phyloP scores from a whole-genome alignment of 2,329 filamentous ascomycete genomes.

The Xylogone sp. region DNA sequence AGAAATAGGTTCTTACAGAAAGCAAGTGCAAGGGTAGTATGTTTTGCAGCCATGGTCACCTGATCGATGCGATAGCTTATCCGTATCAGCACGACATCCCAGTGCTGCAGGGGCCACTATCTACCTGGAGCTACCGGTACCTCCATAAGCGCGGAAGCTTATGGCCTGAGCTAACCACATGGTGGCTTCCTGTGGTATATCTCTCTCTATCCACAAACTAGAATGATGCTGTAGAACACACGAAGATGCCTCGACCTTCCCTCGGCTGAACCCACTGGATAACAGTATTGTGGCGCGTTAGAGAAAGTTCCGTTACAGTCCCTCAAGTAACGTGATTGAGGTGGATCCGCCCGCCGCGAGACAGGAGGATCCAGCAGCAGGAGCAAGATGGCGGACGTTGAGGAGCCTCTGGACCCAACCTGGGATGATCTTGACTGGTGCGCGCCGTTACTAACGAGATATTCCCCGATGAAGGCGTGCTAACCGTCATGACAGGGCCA shows the following conservation, averaged over 20 bases:
- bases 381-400: conserved; percentile 49
- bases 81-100: too few relatives aligned
- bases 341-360: neutral
- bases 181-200: neutral
- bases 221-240: neutral
- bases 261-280: neutral
- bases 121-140: too few relatives aligned
- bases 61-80: too few relatives aligned
- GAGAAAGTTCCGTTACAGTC: neutral
- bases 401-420: conserved; percentile 26
- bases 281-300: neutral
- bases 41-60: too few relatives aligned
- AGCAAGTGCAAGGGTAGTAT: too few relatives aligned
- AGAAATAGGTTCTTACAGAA: too few relatives aligned
- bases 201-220: neutral
- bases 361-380: conserved; percentile 6
- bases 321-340: neutral
- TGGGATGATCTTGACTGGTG: conserved; percentile 29
- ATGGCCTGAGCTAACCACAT: neutral
- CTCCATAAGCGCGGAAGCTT: neutral
- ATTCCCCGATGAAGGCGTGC: neutral
- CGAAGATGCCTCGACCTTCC: neutral
- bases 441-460: conserved; percentile 2
- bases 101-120: too few relatives aligned
- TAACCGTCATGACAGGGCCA: conserved; percentile 47